Evolutionary conservation across 73 alveolate species (phyloP), one percentile per base, ranked within the genome.

Genomic region (Halteria grandinella): DNA sequence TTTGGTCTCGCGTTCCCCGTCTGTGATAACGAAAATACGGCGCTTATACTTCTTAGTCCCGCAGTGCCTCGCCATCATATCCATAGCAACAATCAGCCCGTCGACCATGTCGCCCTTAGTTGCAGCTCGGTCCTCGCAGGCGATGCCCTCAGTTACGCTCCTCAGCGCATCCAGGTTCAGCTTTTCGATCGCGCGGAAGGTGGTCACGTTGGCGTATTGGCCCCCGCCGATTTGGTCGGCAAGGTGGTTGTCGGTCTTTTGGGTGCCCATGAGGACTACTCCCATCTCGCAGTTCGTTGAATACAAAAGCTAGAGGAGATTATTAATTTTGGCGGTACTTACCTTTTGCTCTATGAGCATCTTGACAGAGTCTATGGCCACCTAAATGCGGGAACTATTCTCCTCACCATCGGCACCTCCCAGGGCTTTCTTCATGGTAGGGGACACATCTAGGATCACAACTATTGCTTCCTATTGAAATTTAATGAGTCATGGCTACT

Each of bases 71-170:
- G 72, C 87, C n/a, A 96, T 59, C 90, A 90, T 87, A 45, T 91
- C 94, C 48, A 96, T 82, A 1, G 98, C 98, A 36, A 94, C 94
- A 37, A 93, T 95, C 20, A 96, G 60, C 1, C 97, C 91, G 53
- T 94, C 97, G 51, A 96, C 74, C 32, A 95, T 81, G 75, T 96
- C 99, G 11, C 99, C 99, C 27, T 78, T 62, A 40, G 73, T 74
- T 32, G 91, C 24, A 6, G 86, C 64, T n/a, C n/a, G n/a, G 12
- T 58, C 75, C 20, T 70, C 25, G 23, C 50, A 69, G 21, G 69
- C 55, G 27, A 3, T 0, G 15, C 63, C 37, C 8, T 73, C 24
- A 12, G 55, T 73, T 17, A 90, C 24, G 11, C 48, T 14, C 1
- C 80, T n/a, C 44, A 88, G 52, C 0, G 89, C 58, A 12, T 75